Conservation (phyloP, 129 eudicot genomes). For the Solidago caesia region DNA sequence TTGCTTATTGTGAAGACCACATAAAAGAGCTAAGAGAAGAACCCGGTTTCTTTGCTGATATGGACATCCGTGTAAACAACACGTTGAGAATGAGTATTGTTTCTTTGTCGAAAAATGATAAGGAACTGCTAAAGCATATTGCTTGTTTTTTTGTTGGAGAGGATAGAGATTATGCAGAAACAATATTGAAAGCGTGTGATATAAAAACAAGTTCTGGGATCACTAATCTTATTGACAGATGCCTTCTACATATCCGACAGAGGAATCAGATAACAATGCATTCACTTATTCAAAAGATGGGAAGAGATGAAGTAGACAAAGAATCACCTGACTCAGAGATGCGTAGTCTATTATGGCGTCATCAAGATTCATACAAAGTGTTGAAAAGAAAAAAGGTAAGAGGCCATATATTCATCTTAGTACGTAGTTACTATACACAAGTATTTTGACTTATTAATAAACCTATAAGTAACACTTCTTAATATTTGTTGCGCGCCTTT, state of each 20-base stretch:
- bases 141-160: neutral
- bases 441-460: neutral
- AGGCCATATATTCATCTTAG: neutral
- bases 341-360: neutral
- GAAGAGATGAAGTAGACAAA: neutral
- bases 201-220: neutral
- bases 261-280: neutral
- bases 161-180: neutral
- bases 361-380: neutral
- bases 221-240: neutral
- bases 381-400: neutral
- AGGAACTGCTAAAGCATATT: neutral
- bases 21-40: neutral
- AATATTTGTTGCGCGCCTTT: neutral
- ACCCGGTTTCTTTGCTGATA: neutral
- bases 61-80: neutral
- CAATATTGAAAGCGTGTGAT: neutral
- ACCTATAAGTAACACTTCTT: neutral
- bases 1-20: neutral
- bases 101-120: neutral
- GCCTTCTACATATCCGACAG: neutral
- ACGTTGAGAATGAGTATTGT: neutral
- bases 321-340: neutral
- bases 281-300: neutral
- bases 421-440: neutral